Percentiles rank a stretch among this genome's conserved stretches.
phyloP scores from a whole-genome alignment of 208 protist genomes.

The Tritrichomonas musculus region DNA sequence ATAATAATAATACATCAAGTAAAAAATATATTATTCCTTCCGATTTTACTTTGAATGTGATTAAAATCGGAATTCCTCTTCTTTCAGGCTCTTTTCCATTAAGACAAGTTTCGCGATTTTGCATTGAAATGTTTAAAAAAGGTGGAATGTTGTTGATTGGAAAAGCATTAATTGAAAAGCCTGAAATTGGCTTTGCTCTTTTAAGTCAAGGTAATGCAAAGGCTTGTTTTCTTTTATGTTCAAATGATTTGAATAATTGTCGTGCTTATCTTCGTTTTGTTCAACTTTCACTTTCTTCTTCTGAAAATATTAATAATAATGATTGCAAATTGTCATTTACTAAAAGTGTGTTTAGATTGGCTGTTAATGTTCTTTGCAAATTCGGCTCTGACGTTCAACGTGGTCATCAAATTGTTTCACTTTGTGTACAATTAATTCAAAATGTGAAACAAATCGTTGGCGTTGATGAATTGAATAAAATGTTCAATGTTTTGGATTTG shows the following conservation, averaged over 20 bases:
- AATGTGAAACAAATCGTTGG: background rate
- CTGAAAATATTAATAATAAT: background rate
- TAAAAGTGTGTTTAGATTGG: background rate
- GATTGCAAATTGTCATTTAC: background rate
- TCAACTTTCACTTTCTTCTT: background rate
- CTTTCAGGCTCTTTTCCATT: background rate
- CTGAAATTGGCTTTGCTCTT: background rate
- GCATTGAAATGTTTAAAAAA: background rate
- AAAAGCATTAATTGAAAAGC: background rate
- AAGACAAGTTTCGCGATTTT: background rate
- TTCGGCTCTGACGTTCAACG: background rate
- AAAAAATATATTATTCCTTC: no score
- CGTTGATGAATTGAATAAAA: background rate
- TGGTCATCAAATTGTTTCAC: background rate
- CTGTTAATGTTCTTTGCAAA: background rate
- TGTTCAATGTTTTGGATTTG: background rate
- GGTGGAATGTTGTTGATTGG: slow-evolving; percentile 9
- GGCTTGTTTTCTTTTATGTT: background rate
- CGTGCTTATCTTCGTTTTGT: background rate
- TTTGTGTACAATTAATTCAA: background rate
- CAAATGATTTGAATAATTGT: background rate
- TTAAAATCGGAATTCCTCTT: background rate
- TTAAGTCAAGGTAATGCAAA: background rate
- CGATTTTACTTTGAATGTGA: background rate
- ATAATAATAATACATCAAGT: no score